Evolutionary conservation across 192 early-diverging fungal species (phyloP), one percentile per base, ranked within the genome.

Genomic region (Podila minutissima): DNA sequence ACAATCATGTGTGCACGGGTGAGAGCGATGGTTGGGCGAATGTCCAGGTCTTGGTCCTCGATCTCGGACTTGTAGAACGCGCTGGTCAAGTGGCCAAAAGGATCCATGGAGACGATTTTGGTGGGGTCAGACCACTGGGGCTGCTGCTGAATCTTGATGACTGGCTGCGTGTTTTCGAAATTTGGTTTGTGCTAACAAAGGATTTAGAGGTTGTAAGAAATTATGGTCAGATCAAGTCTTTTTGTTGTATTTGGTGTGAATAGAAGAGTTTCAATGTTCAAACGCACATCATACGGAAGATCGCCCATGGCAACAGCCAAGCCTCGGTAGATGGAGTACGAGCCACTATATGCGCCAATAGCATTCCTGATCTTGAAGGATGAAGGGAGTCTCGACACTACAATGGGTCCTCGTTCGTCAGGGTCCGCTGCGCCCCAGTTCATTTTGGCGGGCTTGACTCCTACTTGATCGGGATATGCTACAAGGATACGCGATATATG

Each of bases 1-100:
- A 98, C 86, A 74, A 93, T 92, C 93, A 98, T 98, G 67, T 98
- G 97, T n/a, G 97, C 97, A 71, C 92, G 89, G 31, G 97, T 98
- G 61, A 97, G 91, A 53, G 97, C 94, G 74, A 96, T 97, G 22
- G 94, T 95, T 4, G 97, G 97, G 33, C 95, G 90, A 59, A 98
- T 79, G 68, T 98, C 97, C 13, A 94, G 60, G n/a, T 94, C 95
- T 5, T 46, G 41, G 15, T 84, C 63, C 5, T 92, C 85, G 35
- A 95, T 83, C 50, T 94, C 76, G 5, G 86, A 70, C 51, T 68
- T 66, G 76, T 87, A 97, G 50, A 88, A 85, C 29, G 89, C 75
- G 59, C 89, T 88, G 4, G 91, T 89, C 41, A 93, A 73, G 77
- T 97, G 95, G 29, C 97, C 97, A 88, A 91, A 98, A 32, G 97